These are phyloP conservation scores for Crithidia expoeki DNA, from an alignment of 208 protist genomes.

Conservation along the genomic window DNA sequence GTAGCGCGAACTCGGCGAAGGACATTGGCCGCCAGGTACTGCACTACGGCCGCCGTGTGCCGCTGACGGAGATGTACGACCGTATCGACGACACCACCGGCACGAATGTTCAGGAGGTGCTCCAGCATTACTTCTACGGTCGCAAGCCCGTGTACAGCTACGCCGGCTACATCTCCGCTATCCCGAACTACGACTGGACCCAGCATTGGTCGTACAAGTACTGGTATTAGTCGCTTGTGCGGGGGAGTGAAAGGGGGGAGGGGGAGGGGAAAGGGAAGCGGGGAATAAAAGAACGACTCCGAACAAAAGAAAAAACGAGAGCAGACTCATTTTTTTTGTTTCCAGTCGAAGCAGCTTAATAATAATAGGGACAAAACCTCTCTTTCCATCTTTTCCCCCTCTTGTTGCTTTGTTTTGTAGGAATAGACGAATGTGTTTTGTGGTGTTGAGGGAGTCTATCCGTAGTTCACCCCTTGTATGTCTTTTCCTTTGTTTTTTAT, in stretches of 20 bases:
- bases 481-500: constrained; percentile 15
- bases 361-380: too few relatives aligned
- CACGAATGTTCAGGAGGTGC: constrained; percentile 84
- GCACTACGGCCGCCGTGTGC: constrained; percentile 81
- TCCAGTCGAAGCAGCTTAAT: background rate
- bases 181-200: constrained; percentile 89
- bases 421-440: constrained; percentile 17
- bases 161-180: constrained; percentile 79
- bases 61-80: constrained; percentile 91
- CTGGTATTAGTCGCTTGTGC: constrained; percentile 71
- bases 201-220: constrained; percentile 93
- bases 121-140: constrained; percentile 93
- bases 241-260: background rate
- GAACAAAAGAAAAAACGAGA: background rate
- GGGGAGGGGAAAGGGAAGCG: background rate
- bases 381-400: constrained; percentile 6
- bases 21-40: constrained; percentile 90
- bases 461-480: constrained; percentile 3
- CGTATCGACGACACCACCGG: constrained; percentile 90
- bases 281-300: background rate
- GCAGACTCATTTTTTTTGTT: background rate
- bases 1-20: constrained; percentile 82
- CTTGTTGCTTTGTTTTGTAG: constrained; percentile 15
- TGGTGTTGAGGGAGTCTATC: background rate
- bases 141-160: constrained; percentile 89